These are phyloP conservation scores for Curvularia sp. DNA, from an alignment of 2,329 filamentous ascomycete species.

Conservation along the genomic window DNA sequence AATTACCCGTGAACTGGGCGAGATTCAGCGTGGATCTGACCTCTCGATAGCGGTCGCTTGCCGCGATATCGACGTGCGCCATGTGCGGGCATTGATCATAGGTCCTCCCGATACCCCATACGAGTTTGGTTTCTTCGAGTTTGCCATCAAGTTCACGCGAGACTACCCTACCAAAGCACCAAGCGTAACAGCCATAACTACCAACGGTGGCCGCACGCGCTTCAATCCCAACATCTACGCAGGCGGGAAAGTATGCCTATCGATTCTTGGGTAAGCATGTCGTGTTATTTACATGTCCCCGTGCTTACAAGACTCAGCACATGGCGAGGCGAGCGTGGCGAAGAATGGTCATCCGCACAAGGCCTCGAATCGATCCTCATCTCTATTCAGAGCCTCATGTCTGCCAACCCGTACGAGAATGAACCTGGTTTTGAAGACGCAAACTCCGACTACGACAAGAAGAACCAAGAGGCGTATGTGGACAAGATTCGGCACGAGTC, in stretches of 20 bases:
- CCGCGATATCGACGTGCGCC: slow-evolving; percentile 85
- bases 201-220: slow-evolving; percentile 83
- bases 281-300: background rate
- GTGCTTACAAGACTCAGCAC: slow-evolving; percentile 64
- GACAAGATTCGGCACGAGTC: slow-evolving; percentile 94
- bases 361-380: slow-evolving; percentile 92
- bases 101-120: slow-evolving; percentile 95
- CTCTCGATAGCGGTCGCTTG: slow-evolving; percentile 88
- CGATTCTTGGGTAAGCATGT: slow-evolving; percentile 76
- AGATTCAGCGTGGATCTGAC: slow-evolving; percentile 83
- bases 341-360: slow-evolving; percentile 96
- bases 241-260: slow-evolving; percentile 90
- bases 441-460: slow-evolving; percentile 71
- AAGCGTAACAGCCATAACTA: slow-evolving; percentile 73
- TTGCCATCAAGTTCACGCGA: slow-evolving; percentile 76
- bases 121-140: slow-evolving; percentile 98
- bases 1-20: slow-evolving; percentile 85
- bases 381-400: slow-evolving; percentile 97
- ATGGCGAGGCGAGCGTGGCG: slow-evolving; percentile 87
- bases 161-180: slow-evolving; percentile 80
- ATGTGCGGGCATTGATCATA: slow-evolving; percentile 85
- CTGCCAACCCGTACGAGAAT: slow-evolving; percentile 90
- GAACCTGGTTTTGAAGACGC: slow-evolving; percentile 90
- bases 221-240: slow-evolving; percentile 99
- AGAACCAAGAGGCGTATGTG: slow-evolving; percentile 75